Conservation (phyloP, 108 stramenopile genomes). For the Cylindrotheca closterium region DNA sequence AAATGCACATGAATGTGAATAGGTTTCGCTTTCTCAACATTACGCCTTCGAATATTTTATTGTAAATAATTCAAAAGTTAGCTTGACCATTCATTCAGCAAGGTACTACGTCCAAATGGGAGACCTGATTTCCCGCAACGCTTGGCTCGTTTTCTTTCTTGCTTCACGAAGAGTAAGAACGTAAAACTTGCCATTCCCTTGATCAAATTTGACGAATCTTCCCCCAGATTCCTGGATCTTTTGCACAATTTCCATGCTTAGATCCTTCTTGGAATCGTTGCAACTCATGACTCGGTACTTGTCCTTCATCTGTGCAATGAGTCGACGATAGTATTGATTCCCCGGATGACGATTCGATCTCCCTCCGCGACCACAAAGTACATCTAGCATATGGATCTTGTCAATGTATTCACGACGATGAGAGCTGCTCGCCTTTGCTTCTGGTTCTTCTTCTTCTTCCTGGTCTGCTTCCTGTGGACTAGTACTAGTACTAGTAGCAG, state of each 20-base stretch:
- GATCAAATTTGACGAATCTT: conserved; percentile 34
- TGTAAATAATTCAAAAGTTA: no score
- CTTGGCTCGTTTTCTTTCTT: conserved; percentile 45
- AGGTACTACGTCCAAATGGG: conserved; percentile 15
- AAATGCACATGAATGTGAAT: no score
- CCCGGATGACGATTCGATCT: conserved; percentile 28
- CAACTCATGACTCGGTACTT: conserved; percentile 20
- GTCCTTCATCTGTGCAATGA: conserved; percentile 29
- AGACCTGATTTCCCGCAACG: conserved; percentile 31
- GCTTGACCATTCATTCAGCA: no score
- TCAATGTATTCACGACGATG: conserved; percentile 4
- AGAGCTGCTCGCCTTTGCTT: no score
- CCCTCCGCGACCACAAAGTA: conserved; percentile 33
- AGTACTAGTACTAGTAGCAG: no score
- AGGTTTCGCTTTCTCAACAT: no score
- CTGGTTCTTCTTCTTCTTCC: no score
- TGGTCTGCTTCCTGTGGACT: no score
- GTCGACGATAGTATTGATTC: conserved; percentile 36
- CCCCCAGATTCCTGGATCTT: conserved; percentile 30
- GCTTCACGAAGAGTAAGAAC: conserved; percentile 29
- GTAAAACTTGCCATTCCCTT: conserved; percentile 12
- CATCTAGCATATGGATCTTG: conserved; percentile 29
- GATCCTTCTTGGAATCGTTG: conserved; percentile 39
- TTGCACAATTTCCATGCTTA: conserved; percentile 36
- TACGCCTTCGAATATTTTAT: no score